phyloP scores from a whole-genome alignment of 805 yeast species.

The Yamadazyma philogaea region DNA sequence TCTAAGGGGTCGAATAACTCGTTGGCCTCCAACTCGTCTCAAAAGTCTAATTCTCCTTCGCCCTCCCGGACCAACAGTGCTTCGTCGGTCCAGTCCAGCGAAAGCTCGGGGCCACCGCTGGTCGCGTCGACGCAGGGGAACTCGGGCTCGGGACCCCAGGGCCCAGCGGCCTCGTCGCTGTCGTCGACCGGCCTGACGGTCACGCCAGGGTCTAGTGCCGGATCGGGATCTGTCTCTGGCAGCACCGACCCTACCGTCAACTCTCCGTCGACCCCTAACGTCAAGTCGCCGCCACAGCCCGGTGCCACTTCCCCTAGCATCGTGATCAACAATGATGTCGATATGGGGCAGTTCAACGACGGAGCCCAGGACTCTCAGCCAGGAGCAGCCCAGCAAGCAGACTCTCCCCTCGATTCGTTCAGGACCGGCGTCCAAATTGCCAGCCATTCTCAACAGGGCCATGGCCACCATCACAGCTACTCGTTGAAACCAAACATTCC shows the following conservation, averaged over 20 bases:
- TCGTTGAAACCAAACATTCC: slow-evolving; percentile 37
- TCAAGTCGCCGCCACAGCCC: background rate
- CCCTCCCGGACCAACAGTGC: slow-evolving; percentile 32
- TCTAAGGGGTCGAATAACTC: slow-evolving; percentile 15
- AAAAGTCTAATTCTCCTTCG: slow-evolving; percentile 29
- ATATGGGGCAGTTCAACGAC: slow-evolving; percentile 13
- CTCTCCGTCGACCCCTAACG: slow-evolving; percentile 9
- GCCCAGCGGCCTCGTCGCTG: slow-evolving; percentile 7
- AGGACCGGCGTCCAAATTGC: slow-evolving; percentile 16
- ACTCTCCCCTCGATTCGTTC: slow-evolving; percentile 12
- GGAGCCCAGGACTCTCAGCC: background rate
- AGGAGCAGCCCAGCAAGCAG: too few relatives aligned
- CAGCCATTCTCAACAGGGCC: slow-evolving; percentile 21
- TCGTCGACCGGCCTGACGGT: too few relatives aligned
- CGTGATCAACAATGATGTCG: slow-evolving; percentile 14
- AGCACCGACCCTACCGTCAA: background rate
- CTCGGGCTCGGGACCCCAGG: slow-evolving; percentile 18
- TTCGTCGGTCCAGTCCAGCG: slow-evolving; percentile 22
- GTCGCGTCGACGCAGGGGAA: slow-evolving; percentile 13
- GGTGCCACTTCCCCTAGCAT: slow-evolving; percentile 13
- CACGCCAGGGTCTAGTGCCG: too few relatives aligned
- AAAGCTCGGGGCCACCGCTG: slow-evolving; percentile 11
- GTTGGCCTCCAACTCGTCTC: slow-evolving; percentile 15
- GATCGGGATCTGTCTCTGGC: background rate
- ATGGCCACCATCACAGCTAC: slow-evolving; percentile 18